Evolutionary conservation across 306 rosid genomes (phyloP), one percentile per base, ranked within the genome.

Genomic region (Vigna mungo): DNA sequence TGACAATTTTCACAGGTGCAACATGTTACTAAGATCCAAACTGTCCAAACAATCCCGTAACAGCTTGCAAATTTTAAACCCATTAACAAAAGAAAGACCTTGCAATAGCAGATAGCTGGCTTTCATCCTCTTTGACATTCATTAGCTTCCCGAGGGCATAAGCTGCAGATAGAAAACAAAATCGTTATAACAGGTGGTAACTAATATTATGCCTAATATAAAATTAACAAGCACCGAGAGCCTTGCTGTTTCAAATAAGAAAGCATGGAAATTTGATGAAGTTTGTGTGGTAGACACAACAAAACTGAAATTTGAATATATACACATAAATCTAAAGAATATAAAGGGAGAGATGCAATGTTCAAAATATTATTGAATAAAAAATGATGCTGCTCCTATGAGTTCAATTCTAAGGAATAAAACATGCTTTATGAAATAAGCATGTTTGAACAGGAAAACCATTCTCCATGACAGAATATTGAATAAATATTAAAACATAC

Each of bases 81-180:
- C 23, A 34, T 37, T 30, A 71, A 71, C 17, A 70, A 67, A 80
- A 54, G 48, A 78, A 71, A 81, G 69, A 92, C 98, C 99, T 92
- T 37, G 99, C 97, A 64, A 95, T 89, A 49, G 97, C 97, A 75
- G 99, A 95, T 68, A 95, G 87, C 88, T 89, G 84, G 85, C 99
- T 95, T 72, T 89, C 90, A 68, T 95, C 91, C 85, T 95, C 99
- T 65, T 95, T 89, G 78, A 87, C 88, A 75, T 95, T 95, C 97
- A 92, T 92, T 55, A 92, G 84, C 95, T 92, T 95, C 52, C 91
- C 94, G 17, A 95, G 93, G 59, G 99, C 79, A 87, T 89, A 95
- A 87, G 90, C 99, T 95, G 91, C 78, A 85, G 61, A 61, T 20
- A 68, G 60, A 79, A 51, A 43, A 75, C 39, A 36, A 12, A 55